Evolutionary conservation across 257 asterid species (phyloP).

Genomic region (Nicotiana tomentosiformis): DNA sequence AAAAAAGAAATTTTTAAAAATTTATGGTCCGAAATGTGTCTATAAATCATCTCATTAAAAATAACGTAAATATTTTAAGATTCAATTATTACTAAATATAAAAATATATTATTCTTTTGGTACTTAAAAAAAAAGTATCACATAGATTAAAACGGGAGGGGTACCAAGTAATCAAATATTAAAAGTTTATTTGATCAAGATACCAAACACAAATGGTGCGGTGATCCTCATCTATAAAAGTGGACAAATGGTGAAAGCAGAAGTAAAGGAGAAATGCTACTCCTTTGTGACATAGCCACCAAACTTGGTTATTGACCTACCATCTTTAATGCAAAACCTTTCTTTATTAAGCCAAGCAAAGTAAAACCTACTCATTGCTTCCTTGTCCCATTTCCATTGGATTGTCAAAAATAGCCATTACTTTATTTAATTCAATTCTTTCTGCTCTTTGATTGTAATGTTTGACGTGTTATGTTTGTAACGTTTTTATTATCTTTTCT

Average conservation of each 20-base stretch:
- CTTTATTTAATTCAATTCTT: background rate
- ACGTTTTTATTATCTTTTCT: background rate
- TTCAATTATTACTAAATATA: too few species aligned
- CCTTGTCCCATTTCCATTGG: background rate
- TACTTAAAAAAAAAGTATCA: too few species aligned
- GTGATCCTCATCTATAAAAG: background rate
- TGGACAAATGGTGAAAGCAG: background rate
- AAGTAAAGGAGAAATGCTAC: background rate
- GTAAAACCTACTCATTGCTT: background rate
- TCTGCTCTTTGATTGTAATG: background rate
- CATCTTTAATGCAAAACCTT: background rate
- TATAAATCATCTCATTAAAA: too few species aligned
- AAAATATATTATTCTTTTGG: too few species aligned
- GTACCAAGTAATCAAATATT: background rate
- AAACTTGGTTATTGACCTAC: conserved; percentile 6
- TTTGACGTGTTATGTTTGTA: conserved; percentile 2
- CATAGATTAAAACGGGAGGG: too few species aligned
- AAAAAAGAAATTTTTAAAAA: too few species aligned
- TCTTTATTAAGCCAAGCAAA: conserved; percentile 1
- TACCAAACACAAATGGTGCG: background rate
- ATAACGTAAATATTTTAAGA: too few species aligned
- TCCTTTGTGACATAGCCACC: background rate
- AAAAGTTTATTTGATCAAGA: background rate
- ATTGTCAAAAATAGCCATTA: background rate
- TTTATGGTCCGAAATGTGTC: too few species aligned